A percentile compares a stretch with the other conserved stretches of the same genome.
These are phyloP conservation scores for Ophiosphaerella narmari DNA, from an alignment of 2,329 filamentous ascomycete genomes.

Conservation along the genomic window DNA sequence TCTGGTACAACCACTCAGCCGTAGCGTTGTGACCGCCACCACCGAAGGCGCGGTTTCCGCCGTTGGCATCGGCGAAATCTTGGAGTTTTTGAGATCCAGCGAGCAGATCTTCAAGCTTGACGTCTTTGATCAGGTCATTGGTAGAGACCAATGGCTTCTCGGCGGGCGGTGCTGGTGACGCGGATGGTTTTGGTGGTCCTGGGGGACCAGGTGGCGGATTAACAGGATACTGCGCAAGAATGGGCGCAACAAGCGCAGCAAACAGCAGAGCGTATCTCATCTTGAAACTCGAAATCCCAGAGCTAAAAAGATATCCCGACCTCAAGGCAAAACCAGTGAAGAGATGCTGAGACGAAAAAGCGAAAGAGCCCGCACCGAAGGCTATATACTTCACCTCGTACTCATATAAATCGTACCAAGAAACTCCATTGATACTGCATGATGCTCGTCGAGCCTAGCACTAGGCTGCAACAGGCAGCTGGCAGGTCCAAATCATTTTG, in stretches of 20 bases:
- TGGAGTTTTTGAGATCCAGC: constrained; percentile 41
- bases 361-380: not conserved
- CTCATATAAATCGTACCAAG: constrained; percentile 7
- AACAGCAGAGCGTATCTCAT: constrained; percentile 37
- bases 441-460: too few relatives aligned
- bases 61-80: constrained; percentile 37
- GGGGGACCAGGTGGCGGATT: not conserved
- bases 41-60: constrained; percentile 44
- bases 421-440: not conserved
- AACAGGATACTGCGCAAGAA: constrained; percentile 16
- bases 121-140: constrained; percentile 31
- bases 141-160: constrained; percentile 21
- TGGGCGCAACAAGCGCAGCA: constrained; percentile 25
- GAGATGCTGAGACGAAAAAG: constrained; percentile 1
- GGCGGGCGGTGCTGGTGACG: not conserved
- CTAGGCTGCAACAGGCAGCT: constrained; percentile 32
- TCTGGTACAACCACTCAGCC: constrained; percentile 39
- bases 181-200: constrained; percentile 7
- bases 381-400: constrained; percentile 27
- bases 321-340: constrained; percentile 1
- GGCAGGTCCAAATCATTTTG: constrained; percentile 1
- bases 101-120: constrained; percentile 39
- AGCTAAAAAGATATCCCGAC: too few relatives aligned
- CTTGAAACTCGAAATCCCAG: constrained; percentile 11
- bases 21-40: constrained; percentile 42